Base-by-base conservation (phyloP, 1,284 basidiomycete species). In the Tremellales sp. region DNA sequence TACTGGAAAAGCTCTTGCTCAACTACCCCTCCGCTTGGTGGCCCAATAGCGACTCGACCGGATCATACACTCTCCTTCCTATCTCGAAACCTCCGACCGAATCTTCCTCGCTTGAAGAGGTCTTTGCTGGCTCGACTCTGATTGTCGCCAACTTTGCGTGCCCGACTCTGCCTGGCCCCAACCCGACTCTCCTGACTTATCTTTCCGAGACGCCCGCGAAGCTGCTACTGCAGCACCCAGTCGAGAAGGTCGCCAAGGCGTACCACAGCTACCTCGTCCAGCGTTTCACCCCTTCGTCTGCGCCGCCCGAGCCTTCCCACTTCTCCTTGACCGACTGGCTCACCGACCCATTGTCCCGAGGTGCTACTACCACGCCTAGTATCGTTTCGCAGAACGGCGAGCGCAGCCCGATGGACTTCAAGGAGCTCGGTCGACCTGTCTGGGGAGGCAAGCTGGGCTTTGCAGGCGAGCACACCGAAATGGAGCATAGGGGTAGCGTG, bases 381-480 rank as follows among this genome's bases (percentile, higher is more conserved):
- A 68, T 72, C 17, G 57, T 75, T 15, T 65, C 61, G 4, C 57
- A 67, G 13, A 54, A 58, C 17, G 70, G 70, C n/a, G 71, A 68
- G 52, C 45, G 70, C 12, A 62, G 65, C 25, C 78, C 78, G 4
- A 59, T 79, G 59, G 77, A 79, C 62, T 77, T 78, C 49, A 70
- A 75, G 46, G 67, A 75, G 60, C 68, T 79, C 5, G 57, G 67
- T 0, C 58, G 75, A 45, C 69, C 75, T 1, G 59, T 72, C 3
- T 79, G 77, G 75, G 67, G 57, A 3, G 77, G 77, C 0, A 54
- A 59, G 3, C 64, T 80, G 1, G 75, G 77, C 0, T 80, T 78
- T 31, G 78, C 79, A 13, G 79, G 79, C 11, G 79, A 80, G 62
- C 77, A 78, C 48, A 80, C 78, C 3, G 77, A 78, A 49, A 62